Base-by-base conservation (phyloP, 2,329 filamentous ascomycete species). In the Aspergillus transmontanensis region DNA sequence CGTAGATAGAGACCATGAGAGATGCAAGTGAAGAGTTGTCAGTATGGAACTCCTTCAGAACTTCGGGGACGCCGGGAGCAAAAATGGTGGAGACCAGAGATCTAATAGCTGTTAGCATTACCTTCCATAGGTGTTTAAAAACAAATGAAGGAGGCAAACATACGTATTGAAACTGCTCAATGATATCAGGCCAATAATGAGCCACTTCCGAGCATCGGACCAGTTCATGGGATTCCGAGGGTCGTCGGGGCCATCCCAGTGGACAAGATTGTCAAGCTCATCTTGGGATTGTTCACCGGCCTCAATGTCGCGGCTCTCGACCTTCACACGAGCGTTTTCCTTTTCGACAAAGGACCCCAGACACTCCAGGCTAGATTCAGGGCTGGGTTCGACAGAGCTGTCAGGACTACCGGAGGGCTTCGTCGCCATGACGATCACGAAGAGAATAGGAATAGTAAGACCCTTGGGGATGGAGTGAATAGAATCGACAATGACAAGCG, bases 1-100 rank as follows among this genome's bases (percentile, higher is more conserved):
- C 76, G 72, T 86, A 88, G 64, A 89, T 86, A 67, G 82, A 85
- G 54, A 87, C 84, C 23, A 84, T 80, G 68, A 87, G 81, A 43
- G 84, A 75, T 16, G 74, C 80, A 4, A 82, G 65, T 2, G 80
- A 80, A 6, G 71, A 62, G 62, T 78, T 76, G 19, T 68, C 65
- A 56, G 77, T 78, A 61, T 76, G 66, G 57, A 85, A 83, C 32
- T 85, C 82, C 14, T 65, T 64, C 65, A 78, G 78, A 46, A 84
- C 73, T 34, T 73, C 72, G 4, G 68, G 68, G 4, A 77, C 71
- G 1, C 69, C 76, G 14, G 78, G 77, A 4, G 78, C 77, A 57
- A 80, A 76, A 72, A 80, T 79, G 0, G 77, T 78, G 0, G 77
- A 79, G 6, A 77, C 77, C 21, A 81, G 60, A 11, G 65, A 67